Conservation (phyloP, 2,329 filamentous ascomycete genomes). For the Pezicula rhizophila region DNA sequence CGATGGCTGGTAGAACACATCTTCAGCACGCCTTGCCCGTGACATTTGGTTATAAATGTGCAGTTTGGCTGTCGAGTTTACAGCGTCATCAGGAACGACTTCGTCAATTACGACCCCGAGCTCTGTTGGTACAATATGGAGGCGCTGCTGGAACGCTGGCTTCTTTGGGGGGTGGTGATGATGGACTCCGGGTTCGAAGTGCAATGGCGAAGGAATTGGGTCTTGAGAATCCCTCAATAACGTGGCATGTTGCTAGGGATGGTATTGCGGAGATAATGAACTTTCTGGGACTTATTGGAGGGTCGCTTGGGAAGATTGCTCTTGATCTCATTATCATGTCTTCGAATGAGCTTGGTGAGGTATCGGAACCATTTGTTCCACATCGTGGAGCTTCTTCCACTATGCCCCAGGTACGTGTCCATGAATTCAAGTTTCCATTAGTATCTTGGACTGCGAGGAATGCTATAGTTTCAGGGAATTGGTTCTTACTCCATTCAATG, state of each 20-base stretch:
- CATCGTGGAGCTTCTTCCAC: conserved; percentile 48
- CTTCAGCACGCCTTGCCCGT: conserved; percentile 51
- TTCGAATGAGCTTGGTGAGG: conserved; percentile 48
- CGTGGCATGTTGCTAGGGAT: conserved; percentile 52
- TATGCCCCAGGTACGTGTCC: conserved; percentile 37
- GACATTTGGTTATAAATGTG: conserved; percentile 53
- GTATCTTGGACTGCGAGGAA: too few species aligned
- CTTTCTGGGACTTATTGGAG: conserved; percentile 46
- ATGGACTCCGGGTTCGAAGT: conserved; percentile 42
- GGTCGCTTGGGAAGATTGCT: conserved; percentile 48
- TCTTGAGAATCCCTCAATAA: conserved; percentile 44
- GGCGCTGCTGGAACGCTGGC: conserved; percentile 50
- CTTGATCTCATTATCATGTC: conserved; percentile 52
- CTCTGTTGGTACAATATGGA: conserved; percentile 48
- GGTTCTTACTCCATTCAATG: too few species aligned
- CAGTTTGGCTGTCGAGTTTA: conserved; percentile 46
- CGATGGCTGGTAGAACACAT: conserved; percentile 52
- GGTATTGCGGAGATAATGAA: conserved; percentile 47
- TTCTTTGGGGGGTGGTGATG: conserved; percentile 40
- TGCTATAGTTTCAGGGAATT: too few species aligned
- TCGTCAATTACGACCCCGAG: conserved; percentile 37
- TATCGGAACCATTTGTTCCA: conserved; percentile 49
- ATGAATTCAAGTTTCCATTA: too few species aligned
- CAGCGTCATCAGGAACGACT: conserved; percentile 42
- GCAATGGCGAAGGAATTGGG: conserved; percentile 42